A percentile compares a stretch with the other conserved stretches of the same genome.
These are phyloP conservation scores for Alternaria consortialis DNA, from an alignment of 2,329 filamentous ascomycete species.

Conservation along the genomic window DNA sequence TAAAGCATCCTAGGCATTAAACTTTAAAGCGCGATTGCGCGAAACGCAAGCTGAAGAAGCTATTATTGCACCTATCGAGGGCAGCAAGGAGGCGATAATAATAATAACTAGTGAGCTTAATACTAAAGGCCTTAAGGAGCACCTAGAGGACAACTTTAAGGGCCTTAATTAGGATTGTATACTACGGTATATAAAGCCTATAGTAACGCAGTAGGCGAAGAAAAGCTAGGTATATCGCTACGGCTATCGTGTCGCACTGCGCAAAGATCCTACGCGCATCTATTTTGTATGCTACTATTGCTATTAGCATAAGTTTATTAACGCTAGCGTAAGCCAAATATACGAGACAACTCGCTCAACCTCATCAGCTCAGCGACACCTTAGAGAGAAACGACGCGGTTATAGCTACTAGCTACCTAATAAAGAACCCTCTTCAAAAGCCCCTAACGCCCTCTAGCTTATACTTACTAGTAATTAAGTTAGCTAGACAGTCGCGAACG, in stretches of 20 bases:
- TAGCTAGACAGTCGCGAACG: too few species aligned
- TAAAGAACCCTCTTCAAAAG: not conserved
- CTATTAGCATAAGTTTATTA: not conserved
- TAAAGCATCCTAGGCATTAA: too few species aligned
- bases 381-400: not conserved
- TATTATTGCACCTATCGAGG: too few species aligned
- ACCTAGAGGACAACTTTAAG: conserved; percentile 9
- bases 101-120: too few species aligned
- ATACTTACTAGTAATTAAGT: too few species aligned
- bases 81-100: too few species aligned
- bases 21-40: too few species aligned
- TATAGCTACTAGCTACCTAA: not conserved
- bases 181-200: conserved; percentile 1
- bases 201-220: not conserved
- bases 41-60: too few species aligned
- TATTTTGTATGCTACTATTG: conserved; percentile 7
- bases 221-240: conserved; percentile 9
- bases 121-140: not conserved
- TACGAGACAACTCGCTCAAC: not conserved
- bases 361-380: not conserved
- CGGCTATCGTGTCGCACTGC: conserved; percentile 7
- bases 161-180: conserved; percentile 3
- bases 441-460: too few species aligned
- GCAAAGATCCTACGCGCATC: not conserved
- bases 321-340: not conserved